These are phyloP conservation scores for Megacollybia marginata DNA, from an alignment of 768 basidiomycete species.

Conservation along the genomic window DNA sequence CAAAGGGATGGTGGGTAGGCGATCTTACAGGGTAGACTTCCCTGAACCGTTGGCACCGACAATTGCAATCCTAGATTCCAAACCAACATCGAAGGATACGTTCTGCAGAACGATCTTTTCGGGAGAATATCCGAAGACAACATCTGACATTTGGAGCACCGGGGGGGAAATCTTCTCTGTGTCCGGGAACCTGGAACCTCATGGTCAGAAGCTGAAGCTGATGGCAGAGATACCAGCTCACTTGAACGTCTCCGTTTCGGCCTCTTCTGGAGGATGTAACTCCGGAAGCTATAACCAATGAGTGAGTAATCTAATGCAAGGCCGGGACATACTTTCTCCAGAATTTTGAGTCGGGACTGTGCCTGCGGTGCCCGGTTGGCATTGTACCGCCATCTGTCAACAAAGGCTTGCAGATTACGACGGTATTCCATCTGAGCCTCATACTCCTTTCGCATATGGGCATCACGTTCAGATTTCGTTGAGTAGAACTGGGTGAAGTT, in stretches of 20 bases:
- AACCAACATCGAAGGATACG: slow-evolving; percentile 84
- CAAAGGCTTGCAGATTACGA: slow-evolving; percentile 93
- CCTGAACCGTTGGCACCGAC: slow-evolving; percentile 95
- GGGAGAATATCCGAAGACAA: slow-evolving; percentile 79
- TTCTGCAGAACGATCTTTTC: slow-evolving; percentile 71
- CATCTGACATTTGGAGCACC: slow-evolving; percentile 84
- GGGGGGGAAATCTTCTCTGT: slow-evolving; percentile 98
- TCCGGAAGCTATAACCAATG: slow-evolving; percentile 65
- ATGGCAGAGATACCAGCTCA: slow-evolving; percentile 18
- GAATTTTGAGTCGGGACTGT: slow-evolving; percentile 64
- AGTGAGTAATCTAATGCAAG: background rate
- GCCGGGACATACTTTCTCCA: slow-evolving; percentile 53
- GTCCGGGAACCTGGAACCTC: slow-evolving; percentile 69
- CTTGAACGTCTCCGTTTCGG: slow-evolving; percentile 92
- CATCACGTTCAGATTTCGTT: slow-evolving; percentile 91
- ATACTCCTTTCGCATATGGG: slow-evolving; percentile 89
- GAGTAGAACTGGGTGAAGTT: slow-evolving; percentile 99
- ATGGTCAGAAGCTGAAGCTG: background rate
- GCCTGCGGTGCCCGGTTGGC: slow-evolving; percentile 94
- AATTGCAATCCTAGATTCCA: slow-evolving; percentile 93
- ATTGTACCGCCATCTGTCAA: slow-evolving; percentile 97
- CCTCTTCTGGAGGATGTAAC: slow-evolving; percentile 84
- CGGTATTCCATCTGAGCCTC: slow-evolving; percentile 94
- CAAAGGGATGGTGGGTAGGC: background rate
- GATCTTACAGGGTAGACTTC: slow-evolving; percentile 83